Base-by-base conservation (phyloP, 2,329 filamentous ascomycete species). In the Ophiostoma montium region DNA sequence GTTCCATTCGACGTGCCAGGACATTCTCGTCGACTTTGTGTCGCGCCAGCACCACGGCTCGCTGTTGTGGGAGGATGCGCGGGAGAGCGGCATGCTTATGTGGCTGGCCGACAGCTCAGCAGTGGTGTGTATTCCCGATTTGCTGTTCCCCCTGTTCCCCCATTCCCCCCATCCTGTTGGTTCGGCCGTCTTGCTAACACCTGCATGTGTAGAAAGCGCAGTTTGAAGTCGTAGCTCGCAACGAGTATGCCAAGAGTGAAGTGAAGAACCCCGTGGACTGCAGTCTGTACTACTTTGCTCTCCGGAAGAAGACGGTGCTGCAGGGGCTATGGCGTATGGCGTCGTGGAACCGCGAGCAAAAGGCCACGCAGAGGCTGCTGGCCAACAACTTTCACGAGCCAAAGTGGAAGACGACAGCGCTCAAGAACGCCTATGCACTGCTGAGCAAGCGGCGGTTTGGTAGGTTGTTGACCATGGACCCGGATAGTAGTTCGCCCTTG, bases 401-500 rank as follows among this genome's bases (percentile, higher is more conserved):
- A 1, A 83, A 86, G 57, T 96, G 92, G 86, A 84, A 78, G 62
- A 94, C 85, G 1, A 80, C 86, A 5, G 92, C 92, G 0, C 69
- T 94, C 52, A 98, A 98, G 66, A 98, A 98, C 62, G 92, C 92
- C 0, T 98, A 95, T 65, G 90, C 92, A 3, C 66, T 98, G 49
- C 81, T 98, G 61, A 92, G 90, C 55, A 94, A 88, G 65, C 77
- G 87, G 41, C 75, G 92, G 46, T 95, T 95, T 62, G 78, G 84
- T 87, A 12, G 7, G 50, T 53, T 3, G 15, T 10, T n/a, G n/a
- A n/a, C n/a, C n/a, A n/a, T n/a, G n/a, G n/a, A n/a, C n/a, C n/a
- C n/a, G n/a, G n/a, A n/a, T n/a, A n/a, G n/a, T n/a, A n/a, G n/a
- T n/a, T n/a, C n/a, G n/a, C n/a, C n/a, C n/a, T n/a, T n/a, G n/a